Percentiles rank a stretch among this genome's conserved stretches.
Conservation (phyloP, 768 basidiomycete species). For the Phlegmacium glaucopus region DNA sequence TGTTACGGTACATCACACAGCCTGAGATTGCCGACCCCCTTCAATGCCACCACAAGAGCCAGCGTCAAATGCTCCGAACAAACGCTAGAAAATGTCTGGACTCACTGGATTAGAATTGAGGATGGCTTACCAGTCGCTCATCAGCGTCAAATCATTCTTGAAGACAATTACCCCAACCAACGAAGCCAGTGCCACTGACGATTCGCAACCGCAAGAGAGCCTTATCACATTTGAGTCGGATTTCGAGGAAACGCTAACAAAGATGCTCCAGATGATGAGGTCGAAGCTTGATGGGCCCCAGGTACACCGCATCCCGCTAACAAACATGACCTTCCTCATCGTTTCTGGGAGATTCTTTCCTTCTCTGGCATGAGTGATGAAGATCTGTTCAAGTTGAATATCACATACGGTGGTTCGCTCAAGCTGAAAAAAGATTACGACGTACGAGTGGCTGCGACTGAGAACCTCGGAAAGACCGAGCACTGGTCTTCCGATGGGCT, state of each 20-base stretch:
- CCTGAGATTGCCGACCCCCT: no score
- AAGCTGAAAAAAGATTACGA: constrained; percentile 11
- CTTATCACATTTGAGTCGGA: constrained; percentile 5
- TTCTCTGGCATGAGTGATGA: constrained; percentile 10
- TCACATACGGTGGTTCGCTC: constrained; percentile 8
- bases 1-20: no score
- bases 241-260: constrained; percentile 11
- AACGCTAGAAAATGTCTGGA: no score
- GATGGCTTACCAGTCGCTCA: no score
- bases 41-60: no score
- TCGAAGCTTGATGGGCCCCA: constrained; percentile 12
- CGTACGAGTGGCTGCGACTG: constrained; percentile 6
- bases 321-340: constrained; percentile 2
- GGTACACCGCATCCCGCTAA: constrained; percentile 6
- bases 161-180: no score
- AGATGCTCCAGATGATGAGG: constrained; percentile 8
- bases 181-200: no score
- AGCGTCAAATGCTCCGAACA: no score
- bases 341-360: constrained; percentile 5
- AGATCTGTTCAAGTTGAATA: constrained; percentile 9
- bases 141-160: no score
- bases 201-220: no score
- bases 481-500: constrained; percentile 14
- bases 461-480: constrained; percentile 6
- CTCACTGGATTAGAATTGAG: no score